phyloP scores from a whole-genome alignment of 2,329 filamentous ascomycete species.

The Colletotrichum sp. region DNA sequence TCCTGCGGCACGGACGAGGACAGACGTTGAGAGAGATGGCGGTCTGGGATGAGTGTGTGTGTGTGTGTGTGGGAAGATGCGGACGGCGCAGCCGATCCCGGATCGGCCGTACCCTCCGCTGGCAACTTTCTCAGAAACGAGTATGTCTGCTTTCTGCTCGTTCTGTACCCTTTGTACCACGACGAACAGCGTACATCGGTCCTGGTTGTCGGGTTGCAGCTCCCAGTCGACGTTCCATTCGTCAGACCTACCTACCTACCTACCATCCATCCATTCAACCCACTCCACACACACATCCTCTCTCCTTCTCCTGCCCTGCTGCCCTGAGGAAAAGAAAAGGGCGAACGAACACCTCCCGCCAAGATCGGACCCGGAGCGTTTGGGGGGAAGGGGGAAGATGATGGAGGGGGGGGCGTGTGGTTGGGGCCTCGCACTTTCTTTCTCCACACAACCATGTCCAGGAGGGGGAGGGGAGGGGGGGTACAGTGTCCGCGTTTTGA shows the following conservation, averaged over 20 bases:
- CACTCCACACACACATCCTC: neutral
- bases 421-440: neutral
- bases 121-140: neutral
- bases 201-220: neutral
- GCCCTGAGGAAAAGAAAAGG: neutral
- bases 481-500: neutral
- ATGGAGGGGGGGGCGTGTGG: neutral
- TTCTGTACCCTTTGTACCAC: neutral
- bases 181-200: neutral
- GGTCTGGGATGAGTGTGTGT: neutral
- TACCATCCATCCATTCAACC: neutral
- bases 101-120: neutral
- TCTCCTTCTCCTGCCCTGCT: neutral
- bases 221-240: neutral
- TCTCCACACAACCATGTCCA: neutral
- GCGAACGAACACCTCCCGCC: neutral
- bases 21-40: neutral
- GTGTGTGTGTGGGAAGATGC: neutral
- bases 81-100: neutral
- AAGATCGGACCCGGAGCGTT: neutral
- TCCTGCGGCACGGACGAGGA: neutral
- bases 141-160: neutral
- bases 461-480: neutral
- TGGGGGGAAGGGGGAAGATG: neutral
- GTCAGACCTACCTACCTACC: neutral